A percentile compares a stretch with the other conserved stretches of the same genome.
These are phyloP conservation scores for Aspergillus neotritici DNA, from an alignment of 2,329 filamentous ascomycete genomes.

Conservation along the genomic window DNA sequence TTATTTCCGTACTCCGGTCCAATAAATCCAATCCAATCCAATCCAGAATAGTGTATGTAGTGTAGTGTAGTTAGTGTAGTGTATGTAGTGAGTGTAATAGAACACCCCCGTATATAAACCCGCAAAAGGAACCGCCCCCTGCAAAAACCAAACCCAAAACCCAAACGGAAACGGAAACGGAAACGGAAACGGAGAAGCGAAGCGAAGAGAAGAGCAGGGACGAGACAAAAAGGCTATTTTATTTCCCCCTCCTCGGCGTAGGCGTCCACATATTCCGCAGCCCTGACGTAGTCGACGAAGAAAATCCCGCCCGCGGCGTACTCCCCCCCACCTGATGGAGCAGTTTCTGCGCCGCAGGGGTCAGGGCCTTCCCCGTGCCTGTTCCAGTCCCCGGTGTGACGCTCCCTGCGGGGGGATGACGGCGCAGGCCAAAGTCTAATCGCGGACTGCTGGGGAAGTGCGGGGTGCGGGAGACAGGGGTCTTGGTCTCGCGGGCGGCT, in stretches of 20 bases:
- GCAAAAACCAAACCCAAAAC: too few species aligned
- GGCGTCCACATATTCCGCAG: conserved; percentile 39
- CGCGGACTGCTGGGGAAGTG: conserved; percentile 38
- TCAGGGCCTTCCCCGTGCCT: conserved; percentile 31
- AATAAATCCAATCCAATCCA: too few species aligned
- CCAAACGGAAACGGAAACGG: not conserved
- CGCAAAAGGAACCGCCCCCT: too few species aligned
- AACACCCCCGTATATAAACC: too few species aligned
- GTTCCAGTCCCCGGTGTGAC: conserved; percentile 16
- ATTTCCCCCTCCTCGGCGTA: conserved; percentile 26
- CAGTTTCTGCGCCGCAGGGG: conserved; percentile 41
- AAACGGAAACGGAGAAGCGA: not conserved
- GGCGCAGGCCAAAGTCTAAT: conserved; percentile 27
- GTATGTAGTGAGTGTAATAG: too few species aligned
- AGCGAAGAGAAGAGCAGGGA: not conserved
- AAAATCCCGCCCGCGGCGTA: conserved; percentile 24
- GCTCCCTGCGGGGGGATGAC: too few species aligned
- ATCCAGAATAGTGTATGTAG: too few species aligned
- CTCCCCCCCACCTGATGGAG: conserved; percentile 32
- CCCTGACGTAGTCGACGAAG: conserved; percentile 12
- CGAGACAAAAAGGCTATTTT: not conserved
- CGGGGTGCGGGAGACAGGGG: conserved; percentile 27
- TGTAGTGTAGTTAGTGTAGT: too few species aligned
- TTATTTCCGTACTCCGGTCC: too few species aligned
- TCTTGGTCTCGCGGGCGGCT: conserved; percentile 56